These are phyloP conservation scores for Oleoguttula mirabilis DNA, from an alignment of 495 filamentous ascomycete species.

Conservation along the genomic window DNA sequence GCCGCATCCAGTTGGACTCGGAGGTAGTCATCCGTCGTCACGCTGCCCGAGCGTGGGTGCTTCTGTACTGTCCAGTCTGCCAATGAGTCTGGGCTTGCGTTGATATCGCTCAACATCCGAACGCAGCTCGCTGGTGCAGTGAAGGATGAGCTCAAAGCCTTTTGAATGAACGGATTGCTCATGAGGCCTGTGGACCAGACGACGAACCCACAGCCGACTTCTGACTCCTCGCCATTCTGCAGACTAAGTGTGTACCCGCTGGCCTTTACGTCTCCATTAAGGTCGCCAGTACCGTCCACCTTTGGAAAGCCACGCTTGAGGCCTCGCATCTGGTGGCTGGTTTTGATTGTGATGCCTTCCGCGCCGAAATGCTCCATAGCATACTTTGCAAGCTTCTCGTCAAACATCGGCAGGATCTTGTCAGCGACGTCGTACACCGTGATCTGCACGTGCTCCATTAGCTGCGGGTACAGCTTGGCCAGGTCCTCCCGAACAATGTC, in stretches of 20 bases:
- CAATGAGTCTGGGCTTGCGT: no score
- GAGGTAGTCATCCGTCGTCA: constrained; percentile 61
- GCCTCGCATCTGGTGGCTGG: constrained; percentile 58
- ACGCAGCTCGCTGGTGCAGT: no score
- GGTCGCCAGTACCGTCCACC: constrained; percentile 28
- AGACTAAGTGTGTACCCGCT: constrained; percentile 40
- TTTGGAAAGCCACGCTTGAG: constrained; percentile 45
- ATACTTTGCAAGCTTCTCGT: constrained; percentile 64
- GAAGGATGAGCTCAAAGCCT: no score
- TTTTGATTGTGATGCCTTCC: constrained; percentile 67
- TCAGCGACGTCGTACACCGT: constrained; percentile 83
- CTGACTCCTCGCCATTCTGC: constrained; percentile 36
- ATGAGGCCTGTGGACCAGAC: constrained; percentile 58
- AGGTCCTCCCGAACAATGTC: constrained; percentile 74
- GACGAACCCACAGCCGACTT: constrained; percentile 40
- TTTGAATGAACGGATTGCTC: constrained; percentile 46
- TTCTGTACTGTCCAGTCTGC: constrained; percentile 37
- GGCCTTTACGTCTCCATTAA: constrained; percentile 30
- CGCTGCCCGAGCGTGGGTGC: constrained; percentile 49
- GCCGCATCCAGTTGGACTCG: constrained; percentile 52
- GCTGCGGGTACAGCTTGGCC: constrained; percentile 53
- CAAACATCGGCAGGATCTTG: constrained; percentile 81
- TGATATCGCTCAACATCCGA: no score
- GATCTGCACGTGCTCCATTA: constrained; percentile 53
- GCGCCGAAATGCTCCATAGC: constrained; percentile 67